Evolutionary conservation across 208 protist species (phyloP).

Genomic region (Sergeia podlipaevii): DNA sequence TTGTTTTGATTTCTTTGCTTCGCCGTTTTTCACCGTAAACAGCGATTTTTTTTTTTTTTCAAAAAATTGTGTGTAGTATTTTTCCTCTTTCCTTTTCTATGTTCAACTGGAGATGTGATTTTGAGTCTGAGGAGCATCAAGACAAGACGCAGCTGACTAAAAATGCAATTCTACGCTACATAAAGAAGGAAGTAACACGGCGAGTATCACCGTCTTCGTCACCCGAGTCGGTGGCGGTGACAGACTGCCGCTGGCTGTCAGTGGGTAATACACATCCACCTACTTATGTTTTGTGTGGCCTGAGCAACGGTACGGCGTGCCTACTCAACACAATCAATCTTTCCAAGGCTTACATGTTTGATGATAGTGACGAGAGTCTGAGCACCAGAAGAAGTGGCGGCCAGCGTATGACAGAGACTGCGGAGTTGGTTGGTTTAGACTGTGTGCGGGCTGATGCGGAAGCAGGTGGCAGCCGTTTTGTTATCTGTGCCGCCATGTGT

Average conservation of each 20-base stretch:
- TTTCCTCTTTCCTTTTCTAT: conserved; percentile 14
- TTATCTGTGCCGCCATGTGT: neutral
- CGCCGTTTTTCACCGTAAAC: no score
- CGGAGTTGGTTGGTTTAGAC: neutral
- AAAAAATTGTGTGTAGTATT: neutral
- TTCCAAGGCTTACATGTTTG: conserved; percentile 65
- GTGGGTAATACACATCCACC: conserved; percentile 19
- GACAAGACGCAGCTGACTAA: conserved; percentile 45
- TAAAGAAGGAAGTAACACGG: conserved; percentile 33
- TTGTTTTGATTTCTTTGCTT: no score
- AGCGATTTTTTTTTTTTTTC: conserved; percentile 17
- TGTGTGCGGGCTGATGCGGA: neutral
- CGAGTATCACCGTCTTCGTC: conserved; percentile 56
- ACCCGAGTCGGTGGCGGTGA: conserved; percentile 33
- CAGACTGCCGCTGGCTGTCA: conserved; percentile 48
- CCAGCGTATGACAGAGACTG: neutral
- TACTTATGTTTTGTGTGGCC: conserved; percentile 49
- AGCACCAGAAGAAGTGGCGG: neutral
- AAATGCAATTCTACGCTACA: conserved; percentile 40
- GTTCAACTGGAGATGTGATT: conserved; percentile 14
- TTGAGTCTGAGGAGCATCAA: conserved; percentile 36
- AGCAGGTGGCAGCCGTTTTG: neutral
- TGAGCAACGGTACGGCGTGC: conserved; percentile 59
- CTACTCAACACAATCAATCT: conserved; percentile 67
- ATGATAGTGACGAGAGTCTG: conserved; percentile 9